phyloP scores from a whole-genome alignment of 208 protist species.

The Wallacemonas collosoma region DNA sequence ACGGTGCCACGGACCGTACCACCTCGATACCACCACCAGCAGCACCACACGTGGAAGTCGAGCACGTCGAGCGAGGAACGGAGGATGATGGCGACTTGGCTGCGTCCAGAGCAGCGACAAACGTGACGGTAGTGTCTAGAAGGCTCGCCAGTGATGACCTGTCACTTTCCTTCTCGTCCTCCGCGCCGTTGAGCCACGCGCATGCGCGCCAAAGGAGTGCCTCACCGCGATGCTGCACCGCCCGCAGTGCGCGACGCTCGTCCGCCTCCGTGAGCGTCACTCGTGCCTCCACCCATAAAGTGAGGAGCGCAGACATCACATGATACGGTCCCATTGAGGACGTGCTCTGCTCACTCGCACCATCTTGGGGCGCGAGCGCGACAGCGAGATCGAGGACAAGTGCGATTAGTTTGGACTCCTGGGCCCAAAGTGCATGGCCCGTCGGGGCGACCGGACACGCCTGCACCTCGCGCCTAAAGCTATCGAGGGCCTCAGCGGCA shows the following conservation, averaged over 20 bases:
- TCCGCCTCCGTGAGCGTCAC: constrained; percentile 4
- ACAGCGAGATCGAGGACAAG: constrained; percentile 7
- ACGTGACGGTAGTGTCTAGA: background rate
- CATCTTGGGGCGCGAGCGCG: background rate
- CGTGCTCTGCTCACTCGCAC: background rate
- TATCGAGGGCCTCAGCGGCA: background rate
- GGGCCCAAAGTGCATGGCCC: background rate
- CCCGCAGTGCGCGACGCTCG: constrained; percentile 5
- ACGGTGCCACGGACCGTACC: background rate
- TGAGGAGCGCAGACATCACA: background rate
- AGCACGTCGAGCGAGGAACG: background rate
- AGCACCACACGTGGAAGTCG: background rate
- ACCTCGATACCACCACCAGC: background rate
- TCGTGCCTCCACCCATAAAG: constrained; percentile 7
- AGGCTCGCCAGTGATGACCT: background rate
- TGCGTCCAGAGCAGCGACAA: background rate
- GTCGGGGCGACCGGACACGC: background rate
- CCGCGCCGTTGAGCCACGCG: background rate
- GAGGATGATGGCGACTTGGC: background rate
- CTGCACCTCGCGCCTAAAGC: background rate
- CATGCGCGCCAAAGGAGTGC: constrained; percentile 1
- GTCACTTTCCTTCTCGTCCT: background rate
- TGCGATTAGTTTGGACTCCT: background rate
- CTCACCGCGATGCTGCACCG: background rate
- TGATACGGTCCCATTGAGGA: background rate